phyloP scores from a whole-genome alignment of 495 filamentous ascomycete species.

The Pseudevernia furfuracea region DNA sequence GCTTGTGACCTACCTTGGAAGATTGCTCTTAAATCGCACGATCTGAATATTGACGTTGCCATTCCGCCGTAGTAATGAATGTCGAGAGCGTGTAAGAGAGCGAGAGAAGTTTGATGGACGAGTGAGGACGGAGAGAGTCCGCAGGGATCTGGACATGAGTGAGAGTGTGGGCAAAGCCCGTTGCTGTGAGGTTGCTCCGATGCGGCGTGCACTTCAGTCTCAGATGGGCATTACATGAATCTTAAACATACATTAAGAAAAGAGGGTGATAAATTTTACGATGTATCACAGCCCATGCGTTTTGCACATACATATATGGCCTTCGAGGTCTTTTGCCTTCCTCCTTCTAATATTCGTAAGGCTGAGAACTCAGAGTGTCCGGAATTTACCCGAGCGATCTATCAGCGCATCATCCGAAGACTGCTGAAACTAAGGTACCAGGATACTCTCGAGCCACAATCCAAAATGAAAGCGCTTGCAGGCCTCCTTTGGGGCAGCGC shows the following conservation, averaged over 20 bases:
- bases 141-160: constrained; percentile 28
- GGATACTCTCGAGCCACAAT: not conserved
- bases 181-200: constrained; percentile 3
- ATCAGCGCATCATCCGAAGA: constrained; percentile 7
- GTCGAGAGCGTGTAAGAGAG: constrained; percentile 11
- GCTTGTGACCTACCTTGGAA: not conserved
- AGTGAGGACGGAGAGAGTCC: constrained; percentile 21
- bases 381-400: not conserved
- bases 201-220: not conserved
- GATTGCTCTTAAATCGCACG: constrained; percentile 7
- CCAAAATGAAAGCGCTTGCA: constrained; percentile 23
- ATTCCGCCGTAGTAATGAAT: constrained; percentile 17
- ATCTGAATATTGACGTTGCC: constrained; percentile 9
- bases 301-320: too few species aligned
- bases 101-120: constrained; percentile 10
- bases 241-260: not conserved
- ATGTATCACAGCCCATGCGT: not conserved
- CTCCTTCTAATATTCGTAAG: not conserved
- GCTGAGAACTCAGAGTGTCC: not conserved
- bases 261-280: not conserved
- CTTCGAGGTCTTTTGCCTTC: not conserved
- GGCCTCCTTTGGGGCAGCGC: constrained; percentile 10
- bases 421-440: too few species aligned
- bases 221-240: not conserved
- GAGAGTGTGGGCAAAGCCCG: constrained; percentile 12